Conservation (phyloP, 108 stramenopile species). For the Cyclotella atomus region DNA sequence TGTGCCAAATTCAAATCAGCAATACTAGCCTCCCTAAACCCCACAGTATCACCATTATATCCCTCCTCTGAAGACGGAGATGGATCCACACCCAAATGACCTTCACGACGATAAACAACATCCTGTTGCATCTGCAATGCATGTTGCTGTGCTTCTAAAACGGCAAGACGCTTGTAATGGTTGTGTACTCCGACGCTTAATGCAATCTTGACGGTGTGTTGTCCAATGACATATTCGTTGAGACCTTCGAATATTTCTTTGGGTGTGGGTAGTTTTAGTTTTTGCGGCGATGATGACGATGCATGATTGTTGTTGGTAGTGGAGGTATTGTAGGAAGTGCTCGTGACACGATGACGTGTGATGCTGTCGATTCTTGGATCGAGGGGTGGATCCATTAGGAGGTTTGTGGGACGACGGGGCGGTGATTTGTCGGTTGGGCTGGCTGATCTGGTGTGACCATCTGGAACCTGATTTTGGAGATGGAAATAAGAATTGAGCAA, state of each 20-base stretch:
- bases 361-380: conserved; percentile 32
- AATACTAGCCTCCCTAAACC: conserved; percentile 48
- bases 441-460: conserved; percentile 18
- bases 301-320: conserved; percentile 3
- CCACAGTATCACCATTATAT: conserved; percentile 41
- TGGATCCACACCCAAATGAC: conserved; percentile 29
- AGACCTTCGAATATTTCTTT: conserved; percentile 84
- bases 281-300: conserved; percentile 6
- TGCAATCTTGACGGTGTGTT: conserved; percentile 93
- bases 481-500: neutral
- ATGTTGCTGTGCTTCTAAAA: conserved; percentile 65
- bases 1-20: conserved; percentile 75
- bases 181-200: conserved; percentile 95
- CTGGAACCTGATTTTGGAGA: conserved; percentile 24
- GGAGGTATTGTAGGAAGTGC: too few relatives aligned
- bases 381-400: conserved; percentile 12
- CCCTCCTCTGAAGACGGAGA: neutral
- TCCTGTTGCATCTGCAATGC: conserved; percentile 35
- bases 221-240: conserved; percentile 96
- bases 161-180: conserved; percentile 93
- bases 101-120: conserved; percentile 25
- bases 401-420: conserved; percentile 32
- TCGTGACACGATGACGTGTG: conserved; percentile 51
- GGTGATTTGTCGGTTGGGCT: conserved; percentile 6
- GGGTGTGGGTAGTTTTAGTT: conserved; percentile 71